phyloP scores from a whole-genome alignment of 345 rosid species.

The Arabidopsis suecica region DNA sequence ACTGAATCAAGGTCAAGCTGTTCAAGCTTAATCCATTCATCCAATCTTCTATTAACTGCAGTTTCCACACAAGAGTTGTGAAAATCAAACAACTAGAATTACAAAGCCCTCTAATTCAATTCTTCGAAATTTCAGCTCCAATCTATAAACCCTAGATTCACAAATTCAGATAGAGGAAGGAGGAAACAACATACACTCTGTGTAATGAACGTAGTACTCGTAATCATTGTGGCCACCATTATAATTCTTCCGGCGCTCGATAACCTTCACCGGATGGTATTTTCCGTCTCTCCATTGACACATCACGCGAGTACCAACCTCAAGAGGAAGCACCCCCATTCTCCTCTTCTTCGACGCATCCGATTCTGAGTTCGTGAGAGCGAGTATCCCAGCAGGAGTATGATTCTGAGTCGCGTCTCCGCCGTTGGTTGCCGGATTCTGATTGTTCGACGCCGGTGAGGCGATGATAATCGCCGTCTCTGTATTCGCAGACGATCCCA shows the following conservation, averaged over 20 bases:
- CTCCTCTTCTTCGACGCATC: conserved; percentile 70
- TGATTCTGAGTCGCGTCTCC: conserved; percentile 37
- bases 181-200: conserved; percentile 73
- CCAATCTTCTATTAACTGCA: conserved; percentile 95
- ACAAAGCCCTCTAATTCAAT: background rate
- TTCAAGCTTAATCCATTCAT: conserved; percentile 98
- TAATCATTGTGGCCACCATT: conserved; percentile 65
- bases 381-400: conserved; percentile 30
- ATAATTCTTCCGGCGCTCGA: conserved; percentile 78
- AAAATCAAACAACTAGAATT: conserved; percentile 1
- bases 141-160: conserved; percentile 42
- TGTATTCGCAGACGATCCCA: conserved; percentile 82
- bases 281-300: conserved; percentile 98
- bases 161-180: background rate
- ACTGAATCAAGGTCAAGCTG: conserved; percentile 94
- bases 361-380: conserved; percentile 46
- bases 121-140: conserved; percentile 3
- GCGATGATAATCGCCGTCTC: conserved; percentile 55
- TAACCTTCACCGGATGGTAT: conserved; percentile 94
- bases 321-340: conserved; percentile 71
- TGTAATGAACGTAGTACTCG: conserved; percentile 97
- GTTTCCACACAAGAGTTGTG: background rate
- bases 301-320: conserved; percentile 96
- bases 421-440: conserved; percentile 31
- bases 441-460: conserved; percentile 47